These are phyloP conservation scores for Fistulinella prunicolor DNA, from an alignment of 768 basidiomycete species.

Conservation along the genomic window DNA sequence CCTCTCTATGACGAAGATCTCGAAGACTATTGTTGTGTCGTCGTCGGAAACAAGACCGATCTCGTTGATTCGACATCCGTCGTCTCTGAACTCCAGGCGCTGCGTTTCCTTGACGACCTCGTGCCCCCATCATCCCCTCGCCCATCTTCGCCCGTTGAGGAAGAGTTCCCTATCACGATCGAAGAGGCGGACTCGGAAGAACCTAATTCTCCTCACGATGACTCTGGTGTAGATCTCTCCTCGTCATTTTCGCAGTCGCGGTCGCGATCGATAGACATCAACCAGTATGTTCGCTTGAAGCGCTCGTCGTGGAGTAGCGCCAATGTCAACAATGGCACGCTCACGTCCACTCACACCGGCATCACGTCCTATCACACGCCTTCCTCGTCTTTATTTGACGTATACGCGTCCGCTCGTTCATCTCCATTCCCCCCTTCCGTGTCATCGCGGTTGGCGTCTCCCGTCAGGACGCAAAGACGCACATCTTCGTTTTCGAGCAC, in stretches of 20 bases:
- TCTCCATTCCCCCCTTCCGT: conserved; percentile 46
- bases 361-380: conserved; percentile 74
- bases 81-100: conserved; percentile 44
- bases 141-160: conserved; percentile 9
- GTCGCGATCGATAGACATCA: conserved; percentile 24
- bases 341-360: conserved; percentile 55
- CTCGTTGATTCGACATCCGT: conserved; percentile 30
- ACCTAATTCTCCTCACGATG: not conserved
- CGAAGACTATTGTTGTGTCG: conserved; percentile 65
- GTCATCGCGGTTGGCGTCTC: conserved; percentile 28
- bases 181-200: conserved; percentile 18
- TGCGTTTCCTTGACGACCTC: conserved; percentile 54
- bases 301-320: conserved; percentile 48
- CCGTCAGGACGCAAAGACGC: conserved; percentile 30
- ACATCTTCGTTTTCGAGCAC: conserved; percentile 37
- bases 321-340: conserved; percentile 43
- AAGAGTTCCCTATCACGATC: conserved; percentile 11
- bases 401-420: conserved; percentile 57
- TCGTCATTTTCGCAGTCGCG: conserved; percentile 23
- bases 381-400: conserved; percentile 70
- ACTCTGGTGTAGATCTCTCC: conserved; percentile 17
- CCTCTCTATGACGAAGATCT: conserved; percentile 64
- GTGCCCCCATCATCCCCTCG: conserved; percentile 39
- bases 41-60: conserved; percentile 79
- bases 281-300: conserved; percentile 31